These are phyloP conservation scores for Phytophthora melonis DNA, from an alignment of 352 stramenopile species.

Conservation along the genomic window DNA sequence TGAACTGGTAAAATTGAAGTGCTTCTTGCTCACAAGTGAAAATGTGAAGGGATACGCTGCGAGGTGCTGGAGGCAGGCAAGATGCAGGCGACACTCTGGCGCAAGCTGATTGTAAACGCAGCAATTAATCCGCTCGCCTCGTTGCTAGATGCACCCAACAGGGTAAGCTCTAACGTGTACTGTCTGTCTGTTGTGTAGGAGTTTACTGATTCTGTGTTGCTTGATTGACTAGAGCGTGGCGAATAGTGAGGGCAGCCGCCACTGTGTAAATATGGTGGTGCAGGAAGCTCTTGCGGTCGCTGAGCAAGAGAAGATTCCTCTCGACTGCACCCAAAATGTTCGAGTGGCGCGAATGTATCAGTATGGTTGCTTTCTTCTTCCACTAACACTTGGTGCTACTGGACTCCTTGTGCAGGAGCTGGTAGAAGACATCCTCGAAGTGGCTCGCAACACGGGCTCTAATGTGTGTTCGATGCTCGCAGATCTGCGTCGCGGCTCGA, in stretches of 20 bases:
- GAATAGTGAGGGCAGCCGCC: slow-evolving; percentile 51
- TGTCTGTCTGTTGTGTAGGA: not conserved
- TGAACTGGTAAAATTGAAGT: not conserved
- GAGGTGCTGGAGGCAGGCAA: slow-evolving; percentile 46
- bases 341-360: not conserved
- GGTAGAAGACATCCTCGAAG: slow-evolving; percentile 58
- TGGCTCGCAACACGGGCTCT: slow-evolving; percentile 57
- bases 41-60: slow-evolving; percentile 50
- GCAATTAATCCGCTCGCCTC: slow-evolving; percentile 81
- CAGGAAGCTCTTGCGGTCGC: slow-evolving; percentile 66
- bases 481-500: slow-evolving; percentile 69
- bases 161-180: slow-evolving; percentile 25
- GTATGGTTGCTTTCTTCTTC: not conserved
- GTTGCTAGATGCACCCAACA: slow-evolving; percentile 66
- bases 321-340: slow-evolving; percentile 47
- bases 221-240: slow-evolving; percentile 48
- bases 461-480: slow-evolving; percentile 85
- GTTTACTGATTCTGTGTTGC: not conserved
- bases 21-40: not conserved
- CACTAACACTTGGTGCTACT: slow-evolving; percentile 7
- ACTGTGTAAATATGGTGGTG: slow-evolving; percentile 63
- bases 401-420: slow-evolving; percentile 51
- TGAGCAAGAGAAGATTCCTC: slow-evolving; percentile 46
- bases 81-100: slow-evolving; percentile 78
- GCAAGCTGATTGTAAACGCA: slow-evolving; percentile 85